A percentile compares a stretch with the other conserved stretches of the same genome.
These are phyloP conservation scores for Nakataea oryzae DNA, from an alignment of 2,329 filamentous ascomycete genomes.

Conservation along the genomic window DNA sequence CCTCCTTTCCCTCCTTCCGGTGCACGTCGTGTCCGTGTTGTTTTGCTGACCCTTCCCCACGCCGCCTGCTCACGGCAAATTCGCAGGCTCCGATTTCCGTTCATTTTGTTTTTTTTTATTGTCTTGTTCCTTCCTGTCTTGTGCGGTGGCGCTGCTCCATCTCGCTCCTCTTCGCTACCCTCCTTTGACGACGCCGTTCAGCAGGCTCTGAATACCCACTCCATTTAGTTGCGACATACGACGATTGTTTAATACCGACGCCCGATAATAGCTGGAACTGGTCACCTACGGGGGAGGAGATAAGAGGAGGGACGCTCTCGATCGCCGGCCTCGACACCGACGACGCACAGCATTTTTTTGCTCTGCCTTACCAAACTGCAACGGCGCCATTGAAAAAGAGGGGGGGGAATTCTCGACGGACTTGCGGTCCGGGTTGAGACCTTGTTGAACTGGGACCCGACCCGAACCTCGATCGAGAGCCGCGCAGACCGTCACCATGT, in stretches of 20 bases:
- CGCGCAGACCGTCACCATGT: constrained; percentile 13
- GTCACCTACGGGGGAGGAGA: not conserved
- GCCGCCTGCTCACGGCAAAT: constrained; percentile 13
- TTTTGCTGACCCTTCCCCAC: constrained; percentile 22
- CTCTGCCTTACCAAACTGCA: not conserved
- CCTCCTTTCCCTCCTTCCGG: constrained; percentile 9
- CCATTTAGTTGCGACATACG: not conserved
- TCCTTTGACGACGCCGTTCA: constrained; percentile 27
- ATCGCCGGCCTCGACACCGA: not conserved
- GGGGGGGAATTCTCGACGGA: not conserved
- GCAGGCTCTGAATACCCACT: constrained; percentile 40
- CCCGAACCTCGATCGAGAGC: not conserved
- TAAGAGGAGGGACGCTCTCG: not conserved
- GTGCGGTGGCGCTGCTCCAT: constrained; percentile 2
- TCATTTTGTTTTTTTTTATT: constrained; percentile 12
- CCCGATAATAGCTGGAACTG: constrained; percentile 1
- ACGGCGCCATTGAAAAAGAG: constrained; percentile 1
- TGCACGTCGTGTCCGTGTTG: constrained; percentile 11
- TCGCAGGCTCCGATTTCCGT: constrained; percentile 22
- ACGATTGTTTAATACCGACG: constrained; percentile 1
- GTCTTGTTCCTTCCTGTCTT: constrained; percentile 7
- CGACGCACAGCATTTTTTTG: not conserved
- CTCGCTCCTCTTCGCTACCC: constrained; percentile 15
- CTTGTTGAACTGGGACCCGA: constrained; percentile 2
- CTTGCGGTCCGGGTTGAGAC: not conserved